Conservation (phyloP, 192 early-diverging fungal species). For the Coemansia sp. region DNA sequence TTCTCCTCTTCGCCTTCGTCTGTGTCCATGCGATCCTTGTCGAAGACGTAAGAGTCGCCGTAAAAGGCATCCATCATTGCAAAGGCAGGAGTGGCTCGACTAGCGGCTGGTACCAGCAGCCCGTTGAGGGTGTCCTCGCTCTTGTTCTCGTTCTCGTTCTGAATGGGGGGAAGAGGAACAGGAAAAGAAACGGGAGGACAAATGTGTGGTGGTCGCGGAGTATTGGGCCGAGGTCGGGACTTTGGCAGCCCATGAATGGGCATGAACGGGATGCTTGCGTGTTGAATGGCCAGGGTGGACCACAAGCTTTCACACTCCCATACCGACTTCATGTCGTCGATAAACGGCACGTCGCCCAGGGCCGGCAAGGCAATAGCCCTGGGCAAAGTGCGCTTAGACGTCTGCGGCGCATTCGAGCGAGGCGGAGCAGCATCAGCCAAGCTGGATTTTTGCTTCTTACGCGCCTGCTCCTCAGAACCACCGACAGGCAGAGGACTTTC, state of each 20-base stretch:
- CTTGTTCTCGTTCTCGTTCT: not conserved
- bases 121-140: not conserved
- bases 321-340: constrained; percentile 11
- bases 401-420: not conserved
- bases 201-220: not conserved
- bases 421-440: not conserved
- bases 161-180: not conserved
- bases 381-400: not conserved
- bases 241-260: constrained; percentile 8
- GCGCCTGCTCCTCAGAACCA: not conserved
- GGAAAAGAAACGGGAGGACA: not conserved
- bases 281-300: constrained; percentile 23
- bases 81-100: not conserved
- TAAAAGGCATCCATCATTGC: not conserved
- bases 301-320: constrained; percentile 21
- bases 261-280: constrained; percentile 13
- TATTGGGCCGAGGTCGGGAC: not conserved
- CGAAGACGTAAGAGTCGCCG: not conserved
- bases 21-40: not conserved
- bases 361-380: not conserved
- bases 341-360: constrained; percentile 19
- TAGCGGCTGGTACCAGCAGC: not conserved
- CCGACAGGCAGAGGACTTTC: not conserved
- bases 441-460: not conserved
- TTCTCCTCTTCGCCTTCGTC: not conserved